phyloP scores from a whole-genome alignment of 208 protist genomes.

The Acanthamoeba castellanii region DNA sequence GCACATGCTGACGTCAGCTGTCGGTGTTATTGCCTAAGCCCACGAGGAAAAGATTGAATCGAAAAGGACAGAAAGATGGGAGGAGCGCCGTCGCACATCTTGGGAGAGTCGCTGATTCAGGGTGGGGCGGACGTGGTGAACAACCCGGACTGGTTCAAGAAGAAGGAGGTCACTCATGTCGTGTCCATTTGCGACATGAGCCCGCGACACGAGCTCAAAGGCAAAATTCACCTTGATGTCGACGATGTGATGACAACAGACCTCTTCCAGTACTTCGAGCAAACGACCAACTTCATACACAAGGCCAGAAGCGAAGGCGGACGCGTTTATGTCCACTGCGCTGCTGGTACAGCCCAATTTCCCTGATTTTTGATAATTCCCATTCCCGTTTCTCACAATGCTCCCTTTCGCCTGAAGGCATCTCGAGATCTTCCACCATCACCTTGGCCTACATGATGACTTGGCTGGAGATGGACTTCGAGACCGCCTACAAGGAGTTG shows the following conservation, averaged over 20 bases:
- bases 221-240: constrained; percentile 24
- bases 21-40: not conserved
- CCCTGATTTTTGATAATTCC: not conserved
- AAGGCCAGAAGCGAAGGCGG: not conserved
- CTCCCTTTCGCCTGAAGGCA: not conserved
- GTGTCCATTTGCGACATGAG: constrained; percentile 51
- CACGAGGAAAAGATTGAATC: not conserved
- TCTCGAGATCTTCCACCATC: constrained; percentile 40
- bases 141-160: constrained; percentile 30
- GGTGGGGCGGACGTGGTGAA: constrained; percentile 26
- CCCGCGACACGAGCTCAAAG: constrained; percentile 44
- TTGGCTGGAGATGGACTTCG: constrained; percentile 47
- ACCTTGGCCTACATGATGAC: constrained; percentile 49
- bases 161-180: constrained; percentile 39
- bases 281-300: constrained; percentile 40
- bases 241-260: constrained; percentile 32
- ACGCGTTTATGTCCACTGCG: constrained; percentile 45
- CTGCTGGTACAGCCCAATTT: constrained; percentile 3
- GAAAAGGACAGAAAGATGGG: not conserved
- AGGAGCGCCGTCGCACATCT: constrained; percentile 47
- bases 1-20: no score
- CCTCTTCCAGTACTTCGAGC: constrained; percentile 23
- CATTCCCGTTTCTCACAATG: not conserved
- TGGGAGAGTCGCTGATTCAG: constrained; percentile 5
- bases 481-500: constrained; percentile 18